These are phyloP conservation scores for Pinus albicaulis DNA, from an alignment of 75 land plant genomes.

Conservation along the genomic window DNA sequence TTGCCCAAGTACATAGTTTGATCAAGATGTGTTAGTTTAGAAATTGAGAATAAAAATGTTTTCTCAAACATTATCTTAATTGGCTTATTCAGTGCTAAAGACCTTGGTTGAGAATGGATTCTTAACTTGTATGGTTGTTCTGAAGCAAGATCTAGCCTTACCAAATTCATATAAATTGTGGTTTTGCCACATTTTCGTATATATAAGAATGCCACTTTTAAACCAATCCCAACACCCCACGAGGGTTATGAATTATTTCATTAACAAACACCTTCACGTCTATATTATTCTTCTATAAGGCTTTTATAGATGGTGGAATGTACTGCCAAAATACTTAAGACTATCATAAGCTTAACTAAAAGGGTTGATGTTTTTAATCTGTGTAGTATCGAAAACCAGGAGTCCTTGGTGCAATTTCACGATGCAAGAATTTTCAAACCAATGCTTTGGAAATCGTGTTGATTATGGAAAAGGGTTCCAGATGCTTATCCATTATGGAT, in stretches of 20 bases:
- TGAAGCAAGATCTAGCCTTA: background rate
- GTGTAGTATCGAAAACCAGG: too few relatives aligned
- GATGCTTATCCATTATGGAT: too few relatives aligned
- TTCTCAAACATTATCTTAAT: background rate
- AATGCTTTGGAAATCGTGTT: too few relatives aligned
- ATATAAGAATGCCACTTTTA: background rate
- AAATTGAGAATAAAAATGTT: background rate
- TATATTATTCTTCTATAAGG: background rate
- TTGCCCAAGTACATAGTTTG: slow-evolving; percentile 56
- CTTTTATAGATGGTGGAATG: slow-evolving; percentile 3
- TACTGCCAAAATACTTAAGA: background rate
- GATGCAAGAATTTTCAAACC: too few relatives aligned
- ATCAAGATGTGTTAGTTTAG: too few relatives aligned
- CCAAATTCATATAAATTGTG: background rate
- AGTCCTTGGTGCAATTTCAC: too few relatives aligned
- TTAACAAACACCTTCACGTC: background rate
- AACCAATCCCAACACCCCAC: background rate
- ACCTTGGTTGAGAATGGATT: background rate
- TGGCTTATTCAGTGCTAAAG: background rate
- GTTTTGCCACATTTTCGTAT: background rate
- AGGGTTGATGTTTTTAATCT: too few relatives aligned
- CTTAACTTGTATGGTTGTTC: background rate
- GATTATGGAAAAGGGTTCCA: too few relatives aligned
- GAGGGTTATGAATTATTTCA: background rate
- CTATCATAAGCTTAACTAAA: too few relatives aligned